Conservation (phyloP, 805 yeast genomes). For the Starmera quercuum region DNA sequence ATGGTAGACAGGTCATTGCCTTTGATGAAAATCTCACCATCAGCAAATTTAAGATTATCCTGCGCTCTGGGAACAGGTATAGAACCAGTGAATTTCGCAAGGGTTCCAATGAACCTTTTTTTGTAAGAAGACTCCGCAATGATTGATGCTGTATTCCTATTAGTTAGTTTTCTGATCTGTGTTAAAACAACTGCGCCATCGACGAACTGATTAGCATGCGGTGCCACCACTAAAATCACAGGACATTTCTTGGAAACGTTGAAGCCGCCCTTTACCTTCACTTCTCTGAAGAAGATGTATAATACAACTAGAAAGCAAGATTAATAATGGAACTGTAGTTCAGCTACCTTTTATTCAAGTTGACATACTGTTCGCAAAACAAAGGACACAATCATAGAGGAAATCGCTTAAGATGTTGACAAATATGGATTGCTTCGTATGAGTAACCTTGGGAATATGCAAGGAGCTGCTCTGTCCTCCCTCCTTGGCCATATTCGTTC, state of each 20-base stretch:
- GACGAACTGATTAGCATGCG: constrained; percentile 85
- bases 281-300: constrained; percentile 58
- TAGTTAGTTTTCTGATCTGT: constrained; percentile 54
- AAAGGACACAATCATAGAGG: too few relatives aligned
- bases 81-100: constrained; percentile 65
- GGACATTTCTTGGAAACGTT: constrained; percentile 55
- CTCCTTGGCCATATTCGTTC: too few relatives aligned
- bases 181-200: constrained; percentile 73
- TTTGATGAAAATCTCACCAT: constrained; percentile 57
- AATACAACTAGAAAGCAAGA: constrained; percentile 9
- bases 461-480: too few relatives aligned
- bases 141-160: constrained; percentile 66
- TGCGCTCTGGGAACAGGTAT: constrained; percentile 92
- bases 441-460: too few relatives aligned
- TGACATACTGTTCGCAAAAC: too few relatives aligned
- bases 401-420: too few relatives aligned
- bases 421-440: too few relatives aligned
- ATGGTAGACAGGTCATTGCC: constrained; percentile 40
- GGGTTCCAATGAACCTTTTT: constrained; percentile 59
- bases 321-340: constrained; percentile 5
- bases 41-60: constrained; percentile 64
- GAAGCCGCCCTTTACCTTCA: constrained; percentile 64
- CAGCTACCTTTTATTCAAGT: too few relatives aligned
- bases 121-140: constrained; percentile 75
- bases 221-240: constrained; percentile 73